Evolutionary conservation across 306 rosid genomes (phyloP).

Genomic region (Carpinus viminea): DNA sequence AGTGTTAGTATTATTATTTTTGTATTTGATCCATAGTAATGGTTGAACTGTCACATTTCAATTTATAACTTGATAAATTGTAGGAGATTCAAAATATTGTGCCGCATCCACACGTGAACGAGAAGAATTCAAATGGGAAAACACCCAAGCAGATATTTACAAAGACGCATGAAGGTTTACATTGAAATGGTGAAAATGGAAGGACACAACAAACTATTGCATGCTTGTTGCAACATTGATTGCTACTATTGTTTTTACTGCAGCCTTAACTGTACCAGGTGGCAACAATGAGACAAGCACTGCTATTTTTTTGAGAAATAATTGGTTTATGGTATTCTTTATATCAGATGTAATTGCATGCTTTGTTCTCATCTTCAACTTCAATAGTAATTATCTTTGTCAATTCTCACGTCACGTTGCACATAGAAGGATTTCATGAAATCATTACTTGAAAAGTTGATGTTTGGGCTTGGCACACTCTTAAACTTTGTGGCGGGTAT

Average conservation of each 20-base stretch:
- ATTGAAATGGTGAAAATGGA: background rate
- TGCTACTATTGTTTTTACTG: background rate
- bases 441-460: background rate
- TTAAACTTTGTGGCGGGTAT: background rate
- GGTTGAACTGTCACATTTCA: background rate
- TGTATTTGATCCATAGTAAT: too few species aligned
- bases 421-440: constrained; percentile 9
- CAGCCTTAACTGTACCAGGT: background rate
- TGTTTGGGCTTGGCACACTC: background rate
- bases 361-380: background rate
- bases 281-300: background rate
- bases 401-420: constrained; percentile 5
- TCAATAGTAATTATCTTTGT: background rate
- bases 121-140: background rate
- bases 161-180: background rate
- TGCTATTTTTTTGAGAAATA: background rate
- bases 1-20: background rate
- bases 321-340: background rate
- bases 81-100: constrained; percentile 6
- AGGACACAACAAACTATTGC: background rate
- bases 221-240: constrained; percentile 5
- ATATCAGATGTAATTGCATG: constrained; percentile 13
- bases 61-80: too few species aligned
- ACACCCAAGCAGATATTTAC: constrained; percentile 7
- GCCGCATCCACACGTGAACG: background rate